Percentiles rank a stretch among this genome's conserved stretches.
phyloP scores from a whole-genome alignment of 208 protist genomes.

The Trypanosoma conorhini region DNA sequence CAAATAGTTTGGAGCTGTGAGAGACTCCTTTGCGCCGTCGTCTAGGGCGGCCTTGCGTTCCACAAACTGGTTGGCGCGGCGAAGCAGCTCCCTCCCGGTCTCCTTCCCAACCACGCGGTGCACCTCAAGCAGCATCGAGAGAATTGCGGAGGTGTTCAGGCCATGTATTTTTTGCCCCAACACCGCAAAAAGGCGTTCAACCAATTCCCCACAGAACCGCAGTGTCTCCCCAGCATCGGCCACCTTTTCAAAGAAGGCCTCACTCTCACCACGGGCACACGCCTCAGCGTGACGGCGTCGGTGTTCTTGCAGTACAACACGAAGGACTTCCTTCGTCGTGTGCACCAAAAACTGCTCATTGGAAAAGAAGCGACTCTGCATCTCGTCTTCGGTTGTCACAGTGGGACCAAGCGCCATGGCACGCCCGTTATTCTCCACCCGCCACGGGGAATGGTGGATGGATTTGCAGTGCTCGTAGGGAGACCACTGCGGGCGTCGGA shows the following conservation, averaged over 20 bases:
- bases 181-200: slow-evolving; percentile 49
- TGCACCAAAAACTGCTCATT: slow-evolving; percentile 88
- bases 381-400: slow-evolving; percentile 60
- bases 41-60: slow-evolving; percentile 42
- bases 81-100: slow-evolving; percentile 40
- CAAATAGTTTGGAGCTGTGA: slow-evolving; percentile 75
- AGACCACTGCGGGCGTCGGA: slow-evolving; percentile 65
- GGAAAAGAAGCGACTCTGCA: slow-evolving; percentile 84
- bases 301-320: slow-evolving; percentile 46
- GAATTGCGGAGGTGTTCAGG: slow-evolving; percentile 62
- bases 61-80: slow-evolving; percentile 61
- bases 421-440: slow-evolving; percentile 63
- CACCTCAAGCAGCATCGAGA: slow-evolving; percentile 59
- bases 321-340: slow-evolving; percentile 51
- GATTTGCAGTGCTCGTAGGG: slow-evolving; percentile 79
- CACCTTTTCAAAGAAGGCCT: slow-evolving; percentile 25
- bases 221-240: slow-evolving; percentile 38
- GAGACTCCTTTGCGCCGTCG: slow-evolving; percentile 41
- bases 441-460: slow-evolving; percentile 81
- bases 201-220: slow-evolving; percentile 51
- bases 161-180: slow-evolving; percentile 36
- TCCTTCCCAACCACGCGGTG: slow-evolving; percentile 72
- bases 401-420: slow-evolving; percentile 69
- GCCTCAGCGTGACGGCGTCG: slow-evolving; percentile 34
- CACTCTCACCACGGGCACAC: slow-evolving; percentile 23